A percentile compares a stretch with the other conserved stretches of the same genome.
These are phyloP conservation scores for Termitomyces sp. DNA, from an alignment of 768 basidiomycete genomes.

Conservation along the genomic window DNA sequence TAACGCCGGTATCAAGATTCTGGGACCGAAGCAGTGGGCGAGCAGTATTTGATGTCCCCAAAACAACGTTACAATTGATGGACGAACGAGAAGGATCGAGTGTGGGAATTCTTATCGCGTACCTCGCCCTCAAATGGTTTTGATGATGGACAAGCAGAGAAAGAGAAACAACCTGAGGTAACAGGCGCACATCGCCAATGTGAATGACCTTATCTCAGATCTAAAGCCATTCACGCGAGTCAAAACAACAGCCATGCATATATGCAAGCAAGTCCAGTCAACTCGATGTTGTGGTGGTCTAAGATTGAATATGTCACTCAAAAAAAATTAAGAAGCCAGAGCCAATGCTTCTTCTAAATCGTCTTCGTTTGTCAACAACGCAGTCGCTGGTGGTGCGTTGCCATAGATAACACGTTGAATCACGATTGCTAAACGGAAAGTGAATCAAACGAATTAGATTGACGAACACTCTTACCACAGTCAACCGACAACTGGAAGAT, in stretches of 20 bases:
- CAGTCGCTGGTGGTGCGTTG: constrained; percentile 51
- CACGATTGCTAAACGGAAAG: constrained; percentile 52
- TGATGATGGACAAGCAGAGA: background rate
- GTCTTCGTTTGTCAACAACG: constrained; percentile 53
- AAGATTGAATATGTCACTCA: background rate
- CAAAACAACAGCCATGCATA: background rate
- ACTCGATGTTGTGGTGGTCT: background rate
- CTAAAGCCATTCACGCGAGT: background rate
- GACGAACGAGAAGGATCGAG: background rate
- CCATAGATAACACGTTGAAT: constrained; percentile 75
- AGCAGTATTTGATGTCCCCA: background rate
- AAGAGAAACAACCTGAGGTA: background rate
- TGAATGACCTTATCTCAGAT: background rate
- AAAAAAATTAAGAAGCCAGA: constrained; percentile 28
- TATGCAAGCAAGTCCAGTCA: background rate
- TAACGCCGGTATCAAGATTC: background rate
- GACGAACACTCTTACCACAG: constrained; percentile 42
- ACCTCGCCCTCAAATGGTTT: background rate
- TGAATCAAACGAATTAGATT: background rate
- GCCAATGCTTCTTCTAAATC: constrained; percentile 74
- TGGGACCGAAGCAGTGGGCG: background rate
- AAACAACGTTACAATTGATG: background rate
- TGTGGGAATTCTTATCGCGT: background rate
- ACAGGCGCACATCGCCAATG: background rate
- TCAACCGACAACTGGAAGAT: constrained; percentile 82